Evolutionary conservation across 768 basidiomycete genomes (phyloP).

Genomic region (Tephrocybe sp.): DNA sequence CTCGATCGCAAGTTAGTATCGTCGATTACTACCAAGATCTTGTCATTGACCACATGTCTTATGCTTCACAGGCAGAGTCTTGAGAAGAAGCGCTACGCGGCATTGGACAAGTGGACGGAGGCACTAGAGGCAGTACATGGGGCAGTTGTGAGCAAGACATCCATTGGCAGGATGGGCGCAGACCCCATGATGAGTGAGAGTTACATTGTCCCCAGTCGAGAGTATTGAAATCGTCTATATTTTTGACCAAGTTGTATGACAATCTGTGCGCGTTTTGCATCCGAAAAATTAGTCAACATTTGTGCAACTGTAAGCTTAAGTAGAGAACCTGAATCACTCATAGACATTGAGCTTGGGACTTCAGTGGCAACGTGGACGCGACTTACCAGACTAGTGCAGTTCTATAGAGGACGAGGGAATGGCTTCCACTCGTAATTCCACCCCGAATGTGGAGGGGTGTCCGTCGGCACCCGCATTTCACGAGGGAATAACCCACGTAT

Average conservation of each 20-base stretch:
- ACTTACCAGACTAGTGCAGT: slow-evolving; percentile 19
- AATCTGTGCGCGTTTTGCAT: too few relatives aligned
- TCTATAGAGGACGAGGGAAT: slow-evolving; percentile 50
- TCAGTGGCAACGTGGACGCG: too few relatives aligned
- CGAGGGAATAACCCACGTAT: slow-evolving; percentile 85
- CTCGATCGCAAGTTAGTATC: slow-evolving; percentile 77
- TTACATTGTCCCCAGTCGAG: slow-evolving; percentile 12
- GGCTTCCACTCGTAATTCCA: slow-evolving; percentile 90
- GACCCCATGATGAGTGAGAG: slow-evolving; percentile 27
- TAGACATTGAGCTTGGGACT: too few relatives aligned
- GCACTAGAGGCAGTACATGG: slow-evolving; percentile 77
- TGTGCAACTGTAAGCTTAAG: too few relatives aligned
- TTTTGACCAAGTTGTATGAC: not conserved
- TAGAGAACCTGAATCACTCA: too few relatives aligned
- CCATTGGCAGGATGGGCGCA: slow-evolving; percentile 36
- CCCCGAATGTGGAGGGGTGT: slow-evolving; percentile 77
- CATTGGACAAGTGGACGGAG: slow-evolving; percentile 80
- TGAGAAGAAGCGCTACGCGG: slow-evolving; percentile 83
- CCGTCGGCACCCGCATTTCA: slow-evolving; percentile 82
- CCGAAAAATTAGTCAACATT: too few relatives aligned
- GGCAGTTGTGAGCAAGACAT: slow-evolving; percentile 74
- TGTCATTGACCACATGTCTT: not conserved
- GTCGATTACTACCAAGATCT: slow-evolving; percentile 22
- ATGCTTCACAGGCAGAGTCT: slow-evolving; percentile 65
- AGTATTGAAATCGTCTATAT: slow-evolving; percentile 16